These are phyloP conservation scores for Wickerhamomyces sp. DNA, from an alignment of 1,139 yeast species.

Conservation along the genomic window DNA sequence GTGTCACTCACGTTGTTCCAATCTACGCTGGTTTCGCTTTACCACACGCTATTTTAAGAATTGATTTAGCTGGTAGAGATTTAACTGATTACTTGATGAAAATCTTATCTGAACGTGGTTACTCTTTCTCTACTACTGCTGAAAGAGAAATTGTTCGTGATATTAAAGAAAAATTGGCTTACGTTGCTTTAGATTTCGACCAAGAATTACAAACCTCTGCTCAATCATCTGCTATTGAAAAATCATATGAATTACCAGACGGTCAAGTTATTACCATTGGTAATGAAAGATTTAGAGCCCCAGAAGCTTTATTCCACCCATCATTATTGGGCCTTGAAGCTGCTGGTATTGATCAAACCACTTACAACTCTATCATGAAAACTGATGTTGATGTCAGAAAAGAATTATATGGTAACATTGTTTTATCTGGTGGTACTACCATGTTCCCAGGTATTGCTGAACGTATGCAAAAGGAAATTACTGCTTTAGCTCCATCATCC, in stretches of 20 bases:
- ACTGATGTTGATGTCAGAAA: constrained; percentile 99
- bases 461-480: constrained; percentile 99
- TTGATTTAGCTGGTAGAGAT: constrained; percentile 99
- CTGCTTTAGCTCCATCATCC: constrained; percentile 98
- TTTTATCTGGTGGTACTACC: constrained; percentile 99
- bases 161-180: constrained; percentile 98
- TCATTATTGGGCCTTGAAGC: constrained; percentile 96
- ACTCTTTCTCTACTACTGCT: constrained; percentile 97
- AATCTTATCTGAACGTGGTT: constrained; percentile 98
- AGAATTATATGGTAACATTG: constrained; percentile 98
- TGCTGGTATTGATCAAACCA: constrained; percentile 99
- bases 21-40: constrained; percentile 99
- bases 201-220: constrained; percentile 99
- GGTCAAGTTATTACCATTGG: constrained; percentile 99
- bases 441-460: constrained; percentile 99
- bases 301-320: constrained; percentile 99
- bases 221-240: constrained; percentile 96
- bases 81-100: constrained; percentile 98
- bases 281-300: constrained; percentile 99
- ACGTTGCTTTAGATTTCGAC: constrained; percentile 93
- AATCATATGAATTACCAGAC: constrained; percentile 98
- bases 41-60: constrained; percentile 98
- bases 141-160: constrained; percentile 99
- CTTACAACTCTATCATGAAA: constrained; percentile 98
- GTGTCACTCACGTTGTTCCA: constrained; percentile 99